These are phyloP conservation scores for Comarum palustre DNA, from an alignment of 306 rosid genomes.

Conservation along the genomic window DNA sequence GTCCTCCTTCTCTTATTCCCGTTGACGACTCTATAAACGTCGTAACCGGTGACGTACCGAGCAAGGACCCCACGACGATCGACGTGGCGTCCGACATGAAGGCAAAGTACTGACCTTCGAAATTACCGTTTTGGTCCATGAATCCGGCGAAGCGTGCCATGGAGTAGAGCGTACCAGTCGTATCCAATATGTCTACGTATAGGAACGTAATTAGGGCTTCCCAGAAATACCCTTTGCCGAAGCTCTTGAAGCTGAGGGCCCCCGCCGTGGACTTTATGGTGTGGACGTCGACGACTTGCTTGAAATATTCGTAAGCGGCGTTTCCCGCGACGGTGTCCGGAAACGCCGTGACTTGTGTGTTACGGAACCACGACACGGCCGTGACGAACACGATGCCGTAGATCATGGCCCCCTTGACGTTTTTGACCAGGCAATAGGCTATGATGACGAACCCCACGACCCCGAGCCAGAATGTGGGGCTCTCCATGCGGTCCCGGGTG, in stretches of 20 bases:
- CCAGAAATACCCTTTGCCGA: slow-evolving; percentile 70
- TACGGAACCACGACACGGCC: slow-evolving; percentile 80
- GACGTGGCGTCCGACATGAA: slow-evolving; percentile 96
- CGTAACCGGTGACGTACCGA: slow-evolving; percentile 95
- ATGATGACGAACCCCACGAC: slow-evolving; percentile 77
- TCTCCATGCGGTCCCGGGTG: slow-evolving; percentile 62
- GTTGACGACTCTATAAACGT: slow-evolving; percentile 83
- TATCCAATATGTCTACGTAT: slow-evolving; percentile 82
- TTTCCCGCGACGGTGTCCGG: slow-evolving; percentile 57
- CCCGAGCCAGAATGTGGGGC: slow-evolving; percentile 92
- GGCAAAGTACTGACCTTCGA: slow-evolving; percentile 90
- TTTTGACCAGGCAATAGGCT: slow-evolving; percentile 65
- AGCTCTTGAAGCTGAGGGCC: slow-evolving; percentile 61
- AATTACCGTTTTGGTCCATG: slow-evolving; percentile 57
- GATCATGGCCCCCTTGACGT: slow-evolving; percentile 87
- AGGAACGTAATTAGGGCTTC: slow-evolving; percentile 79
- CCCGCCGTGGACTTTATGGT: slow-evolving; percentile 71
- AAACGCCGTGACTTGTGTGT: slow-evolving; percentile 72
- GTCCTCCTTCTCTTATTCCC: slow-evolving; percentile 89
- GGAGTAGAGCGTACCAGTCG: slow-evolving; percentile 83
- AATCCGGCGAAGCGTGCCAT: slow-evolving; percentile 97
- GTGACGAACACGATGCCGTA: slow-evolving; percentile 88
- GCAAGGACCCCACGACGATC: slow-evolving; percentile 73
- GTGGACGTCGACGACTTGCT: slow-evolving; percentile 77
- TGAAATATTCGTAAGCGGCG: slow-evolving; percentile 61